These are phyloP conservation scores for Eucalyptus grandis DNA, from an alignment of 345 rosid species.

Conservation along the genomic window DNA sequence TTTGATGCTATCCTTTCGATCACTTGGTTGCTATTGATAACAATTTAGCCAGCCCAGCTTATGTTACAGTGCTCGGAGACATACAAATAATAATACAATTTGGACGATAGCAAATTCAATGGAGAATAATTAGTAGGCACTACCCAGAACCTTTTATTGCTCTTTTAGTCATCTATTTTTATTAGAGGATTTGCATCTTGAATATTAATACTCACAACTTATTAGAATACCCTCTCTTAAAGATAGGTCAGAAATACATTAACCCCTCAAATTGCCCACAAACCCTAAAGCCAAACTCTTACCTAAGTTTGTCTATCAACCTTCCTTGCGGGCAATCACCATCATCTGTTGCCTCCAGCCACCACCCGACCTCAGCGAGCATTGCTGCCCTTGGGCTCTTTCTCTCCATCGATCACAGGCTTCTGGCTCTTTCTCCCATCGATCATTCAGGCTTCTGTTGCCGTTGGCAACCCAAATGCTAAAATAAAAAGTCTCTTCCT, in stretches of 20 bases:
- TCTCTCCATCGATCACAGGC: background rate
- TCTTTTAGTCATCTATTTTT: background rate
- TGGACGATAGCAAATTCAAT: background rate
- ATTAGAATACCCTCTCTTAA: background rate
- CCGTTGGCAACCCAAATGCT: background rate
- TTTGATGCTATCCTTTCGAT: background rate
- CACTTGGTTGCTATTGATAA: background rate
- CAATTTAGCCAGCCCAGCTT: background rate
- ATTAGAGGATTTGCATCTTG: background rate
- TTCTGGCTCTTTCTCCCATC: too few species aligned
- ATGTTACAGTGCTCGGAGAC: background rate
- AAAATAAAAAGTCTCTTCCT: too few species aligned
- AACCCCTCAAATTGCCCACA: background rate
- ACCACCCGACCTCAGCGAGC: background rate
- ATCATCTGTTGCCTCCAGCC: background rate
- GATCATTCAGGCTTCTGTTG: background rate
- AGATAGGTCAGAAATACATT: background rate
- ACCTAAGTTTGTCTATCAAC: background rate
- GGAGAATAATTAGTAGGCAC: background rate
- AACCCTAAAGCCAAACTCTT: background rate
- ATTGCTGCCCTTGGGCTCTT: background rate
- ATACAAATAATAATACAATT: background rate
- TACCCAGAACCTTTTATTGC: background rate
- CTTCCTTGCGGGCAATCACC: background rate
- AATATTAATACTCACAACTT: background rate